Evolutionary conservation across 352 stramenopile genomes (phyloP), one percentile per base, ranked within the genome.

Genomic region (Phytophthora chlamydospora): DNA sequence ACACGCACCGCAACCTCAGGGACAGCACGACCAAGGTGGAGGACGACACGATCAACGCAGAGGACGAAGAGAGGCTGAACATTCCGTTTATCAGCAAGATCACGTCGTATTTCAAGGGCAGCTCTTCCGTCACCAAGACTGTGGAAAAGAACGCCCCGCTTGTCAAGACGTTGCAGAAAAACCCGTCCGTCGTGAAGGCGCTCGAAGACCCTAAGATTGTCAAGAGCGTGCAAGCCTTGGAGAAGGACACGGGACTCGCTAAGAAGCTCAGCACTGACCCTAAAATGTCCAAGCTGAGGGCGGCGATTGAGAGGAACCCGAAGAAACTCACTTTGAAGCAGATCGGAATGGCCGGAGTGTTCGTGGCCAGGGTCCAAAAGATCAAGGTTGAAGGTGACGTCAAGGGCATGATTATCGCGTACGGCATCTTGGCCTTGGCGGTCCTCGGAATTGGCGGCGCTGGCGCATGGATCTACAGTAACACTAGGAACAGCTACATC

Each of bases 401-500:
- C 6, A 21, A 57, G 7, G 53, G 53, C 33, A 62, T 67, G 59
- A 13, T 32, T 17, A 41, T 62, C 36, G 53, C n/a, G 45, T 67
- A 67, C 13, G 38, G 27, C 12, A 45, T 67, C 32, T 32, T 62
- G 17, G 40, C 52, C 16, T 29, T 67, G 11, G 34, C 29, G 7
- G 21, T 55, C 16, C 14, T 50, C 38, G 35, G 34, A 12, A 67
- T 67, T 43, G 1, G 34, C 31, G 19, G 12, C 2, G 24, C n/a
- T 10, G 59, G 17, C 14, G 13, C 13, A 2, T 1, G 27, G 0
- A 67, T 67, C 5, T 51, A 19, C 29, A 40, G 17, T n/a, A 50
- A 62, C 19, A 29, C 48, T 33, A 24, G 38, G 29, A 52, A 38
- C 47, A 55, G 50, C 49, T 67, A 67, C 29, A 58, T 67, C 59